Evolutionary conservation across 2,329 filamentous ascomycete species (phyloP).

Genomic region (Phaeosphaeria sp.): DNA sequence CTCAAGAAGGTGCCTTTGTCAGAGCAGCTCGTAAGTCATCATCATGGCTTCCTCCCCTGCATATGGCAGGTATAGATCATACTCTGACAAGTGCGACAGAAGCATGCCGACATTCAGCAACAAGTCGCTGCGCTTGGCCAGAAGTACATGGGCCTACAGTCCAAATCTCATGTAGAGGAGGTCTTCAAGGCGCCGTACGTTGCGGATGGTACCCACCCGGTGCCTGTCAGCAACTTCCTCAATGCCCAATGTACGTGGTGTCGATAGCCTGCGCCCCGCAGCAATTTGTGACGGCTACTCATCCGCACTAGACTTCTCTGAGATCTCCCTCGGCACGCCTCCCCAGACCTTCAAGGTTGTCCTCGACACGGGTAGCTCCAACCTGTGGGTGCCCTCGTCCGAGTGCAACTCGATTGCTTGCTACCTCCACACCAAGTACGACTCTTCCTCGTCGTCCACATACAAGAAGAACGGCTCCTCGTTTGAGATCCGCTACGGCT

Average conservation of each 20-base stretch:
- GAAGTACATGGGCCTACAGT: conserved; percentile 91
- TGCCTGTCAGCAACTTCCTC: conserved; percentile 95
- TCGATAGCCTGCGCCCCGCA: neutral
- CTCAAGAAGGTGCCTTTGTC: conserved; percentile 93
- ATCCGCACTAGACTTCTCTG: conserved; percentile 78
- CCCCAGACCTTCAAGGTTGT: conserved; percentile 98
- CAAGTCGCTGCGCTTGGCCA: conserved; percentile 86
- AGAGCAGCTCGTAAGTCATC: conserved; percentile 81
- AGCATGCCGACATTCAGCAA: conserved; percentile 77
- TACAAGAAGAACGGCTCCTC: conserved; percentile 93
- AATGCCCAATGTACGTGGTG: conserved; percentile 91
- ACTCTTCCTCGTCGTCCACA: conserved; percentile 84
- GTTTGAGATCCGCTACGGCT: conserved; percentile 95
- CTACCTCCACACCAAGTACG: conserved; percentile 97
- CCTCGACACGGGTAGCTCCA: conserved; percentile 97
- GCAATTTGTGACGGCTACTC: conserved; percentile 15
- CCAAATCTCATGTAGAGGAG: conserved; percentile 70
- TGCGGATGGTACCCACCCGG: conserved; percentile 72
- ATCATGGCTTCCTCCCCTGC: conserved; percentile 9
- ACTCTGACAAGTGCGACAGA: conserved; percentile 56
- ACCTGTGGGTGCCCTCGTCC: conserved; percentile 95
- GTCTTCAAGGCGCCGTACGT: conserved; percentile 80
- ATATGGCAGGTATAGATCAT: conserved; percentile 9
- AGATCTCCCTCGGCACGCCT: conserved; percentile 90
- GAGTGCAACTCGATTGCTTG: conserved; percentile 95